Conservation (phyloP, 192 early-diverging fungal genomes). For the Coemansia javaensis region DNA sequence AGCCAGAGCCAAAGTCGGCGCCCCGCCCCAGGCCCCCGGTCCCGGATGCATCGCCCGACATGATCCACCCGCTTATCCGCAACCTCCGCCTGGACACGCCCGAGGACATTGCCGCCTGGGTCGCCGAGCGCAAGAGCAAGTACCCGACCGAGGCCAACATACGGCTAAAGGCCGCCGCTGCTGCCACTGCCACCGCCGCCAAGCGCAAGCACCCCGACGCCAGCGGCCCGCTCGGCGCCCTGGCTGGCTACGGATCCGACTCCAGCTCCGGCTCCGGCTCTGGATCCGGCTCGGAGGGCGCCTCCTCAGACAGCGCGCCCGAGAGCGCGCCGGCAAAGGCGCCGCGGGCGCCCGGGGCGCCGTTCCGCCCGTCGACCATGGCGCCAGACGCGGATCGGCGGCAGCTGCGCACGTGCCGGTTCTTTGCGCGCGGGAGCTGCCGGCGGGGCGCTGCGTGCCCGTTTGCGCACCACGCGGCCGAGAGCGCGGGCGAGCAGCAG, state of each 20-base stretch:
- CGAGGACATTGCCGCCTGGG: constrained; percentile 80
- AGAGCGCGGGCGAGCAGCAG: neutral
- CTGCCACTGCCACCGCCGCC: neutral
- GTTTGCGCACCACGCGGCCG: constrained; percentile 22
- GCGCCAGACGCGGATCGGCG: constrained; percentile 32
- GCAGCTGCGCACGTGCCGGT: constrained; percentile 30
- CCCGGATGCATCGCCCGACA: neutral
- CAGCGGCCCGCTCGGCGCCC: constrained; percentile 14
- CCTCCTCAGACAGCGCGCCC: constrained; percentile 11
- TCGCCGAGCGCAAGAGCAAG: constrained; percentile 69
- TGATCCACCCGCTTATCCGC: constrained; percentile 43
- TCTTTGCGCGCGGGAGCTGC: constrained; percentile 26
- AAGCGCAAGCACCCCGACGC: constrained; percentile 13
- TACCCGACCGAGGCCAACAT: constrained; percentile 75
- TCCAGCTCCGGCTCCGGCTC: constrained; percentile 1
- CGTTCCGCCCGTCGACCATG: constrained; percentile 20
- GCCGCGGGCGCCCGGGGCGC: neutral
- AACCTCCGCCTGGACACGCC: constrained; percentile 51
- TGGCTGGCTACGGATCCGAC: constrained; percentile 13
- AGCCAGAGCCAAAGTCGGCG: no score
- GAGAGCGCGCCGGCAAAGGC: constrained; percentile 12
- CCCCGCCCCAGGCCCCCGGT: neutral
- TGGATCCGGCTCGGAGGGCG: no score
- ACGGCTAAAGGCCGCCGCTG: constrained; percentile 47
- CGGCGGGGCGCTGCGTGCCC: constrained; percentile 18